phyloP scores from a whole-genome alignment of 1,284 basidiomycete genomes.

The Heliocybe sulcata region DNA sequence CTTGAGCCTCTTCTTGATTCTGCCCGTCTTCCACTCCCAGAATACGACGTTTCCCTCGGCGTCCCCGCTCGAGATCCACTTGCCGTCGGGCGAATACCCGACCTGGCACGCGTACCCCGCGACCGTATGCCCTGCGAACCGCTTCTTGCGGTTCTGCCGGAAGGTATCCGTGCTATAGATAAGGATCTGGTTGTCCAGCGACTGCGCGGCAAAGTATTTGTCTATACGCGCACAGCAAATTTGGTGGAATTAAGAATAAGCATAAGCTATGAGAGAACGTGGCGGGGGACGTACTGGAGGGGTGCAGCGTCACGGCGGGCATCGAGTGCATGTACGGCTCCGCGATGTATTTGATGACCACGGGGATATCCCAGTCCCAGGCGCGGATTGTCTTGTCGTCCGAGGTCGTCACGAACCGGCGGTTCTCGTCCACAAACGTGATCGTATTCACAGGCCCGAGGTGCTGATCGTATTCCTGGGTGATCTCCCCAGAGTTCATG shows the following conservation, averaged over 20 bases:
- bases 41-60: slow-evolving; percentile 93
- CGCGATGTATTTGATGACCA: slow-evolving; percentile 99
- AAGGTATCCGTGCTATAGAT: slow-evolving; percentile 97
- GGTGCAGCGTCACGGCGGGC: slow-evolving; percentile 94
- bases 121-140: slow-evolving; percentile 93
- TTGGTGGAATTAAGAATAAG: too few species aligned
- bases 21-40: slow-evolving; percentile 99
- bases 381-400: slow-evolving; percentile 99
- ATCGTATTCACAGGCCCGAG: slow-evolving; percentile 97
- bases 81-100: slow-evolving; percentile 96
- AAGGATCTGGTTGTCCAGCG: slow-evolving; percentile 96
- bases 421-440: slow-evolving; percentile 95
- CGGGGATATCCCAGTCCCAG: slow-evolving; percentile 98
- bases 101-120: slow-evolving; percentile 97
- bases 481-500: slow-evolving; percentile 87
- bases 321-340: slow-evolving; percentile 99
- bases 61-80: slow-evolving; percentile 95
- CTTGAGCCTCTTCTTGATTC: slow-evolving; percentile 83
- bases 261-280: slow-evolving; percentile 5
- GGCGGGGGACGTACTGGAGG: slow-evolving; percentile 64
- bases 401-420: slow-evolving; percentile 96
- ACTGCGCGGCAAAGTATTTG: slow-evolving; percentile 97
- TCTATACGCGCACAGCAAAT: slow-evolving; percentile 34
- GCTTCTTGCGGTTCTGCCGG: slow-evolving; percentile 96
- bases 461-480: slow-evolving; percentile 98